Base-by-base conservation (phyloP, 805 yeast genomes). In the Spencermartinsiella europaea region DNA sequence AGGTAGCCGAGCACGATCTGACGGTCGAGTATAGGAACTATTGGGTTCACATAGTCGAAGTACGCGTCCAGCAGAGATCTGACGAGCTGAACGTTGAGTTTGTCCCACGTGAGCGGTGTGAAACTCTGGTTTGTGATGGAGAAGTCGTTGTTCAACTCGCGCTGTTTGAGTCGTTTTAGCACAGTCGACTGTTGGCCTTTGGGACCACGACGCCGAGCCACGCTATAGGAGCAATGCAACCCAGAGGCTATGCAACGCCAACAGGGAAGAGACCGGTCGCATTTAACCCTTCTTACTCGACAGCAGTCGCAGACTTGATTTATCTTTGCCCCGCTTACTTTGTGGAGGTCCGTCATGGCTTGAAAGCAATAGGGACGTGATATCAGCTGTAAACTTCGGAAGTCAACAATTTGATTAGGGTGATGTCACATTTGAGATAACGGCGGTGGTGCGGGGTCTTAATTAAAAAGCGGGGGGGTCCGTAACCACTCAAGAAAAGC, bases 1-100 rank as follows among this genome's bases (percentile, higher is more conserved):
- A 44, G 31, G 19, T 38, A 44, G 3, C 21, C 15, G 22, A 44
- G 14, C 28, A 28, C 28, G 27, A 10, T 19, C n/a, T 21, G 12
- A 4, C 38, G 21, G 5, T 44, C 42, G 40, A 45, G 21, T 3
- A 45, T 41, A 4, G 48, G 48, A 3, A 42, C 45, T 12, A 45
- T 45, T 21, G 48, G 48, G 41, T 45, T 40, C 14, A 45, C 37
- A n/a, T 41, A 41, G 15, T 45, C 28, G 28, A 45, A 45, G 22
- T 45, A 45, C 15, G 45, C 45, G 16, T 35, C 40, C 4, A 41
- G 16, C 4, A 45, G 41, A 12, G 36, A 21, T 2, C 8, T 10
- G 10, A 45, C 15, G n/a, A 41, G 14, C 10, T 14, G 10, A 28
- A 28, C 12, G 33, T 28, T 28, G 12, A 28, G 14, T 10, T 10